Base-by-base conservation (phyloP, 805 yeast genomes). In the Myxozyma lipomycoides region DNA sequence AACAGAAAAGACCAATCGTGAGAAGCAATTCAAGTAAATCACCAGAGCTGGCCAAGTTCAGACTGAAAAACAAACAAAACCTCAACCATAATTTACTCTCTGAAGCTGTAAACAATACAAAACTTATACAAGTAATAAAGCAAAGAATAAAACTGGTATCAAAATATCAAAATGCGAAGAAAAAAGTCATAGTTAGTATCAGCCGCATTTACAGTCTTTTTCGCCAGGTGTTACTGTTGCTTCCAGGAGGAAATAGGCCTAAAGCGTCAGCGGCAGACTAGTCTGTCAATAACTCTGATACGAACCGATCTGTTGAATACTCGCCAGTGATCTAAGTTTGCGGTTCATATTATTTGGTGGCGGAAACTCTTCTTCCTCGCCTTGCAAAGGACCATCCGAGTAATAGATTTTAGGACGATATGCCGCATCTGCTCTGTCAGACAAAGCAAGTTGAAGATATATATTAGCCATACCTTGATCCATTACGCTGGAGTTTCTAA, bases 401-500 rank as follows among this genome's bases (percentile, higher is more conserved):
- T 68, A 62, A 56, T 72, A 77, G n/a, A 78, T 61, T 50, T 68
- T 70, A 0, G 82, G 82, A 17, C 78, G 68, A 59, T 72, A 77
- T 4, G 70, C 73, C 0, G 73, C 72, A 38, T 71, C 72, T 17
- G 9, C 18, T 12, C 25, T 15, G 26, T 45, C 9, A 3, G 7
- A 30, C n/a, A 4, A 21, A 7, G 12, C 21, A 17, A 21, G 30
- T 1, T 1, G 12, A 36, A 25, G 15, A 10, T 18, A 15, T n/a
- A n/a, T n/a, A n/a, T n/a, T n/a, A n/a, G n/a, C n/a, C n/a, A 18
- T 22, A 53, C 61, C 58, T 59, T 69, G 73, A 38, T 67, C 70
- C 79, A 78, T 73, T 7, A 78, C 78, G 26, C 71, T 73, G 4
- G 81, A 78, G 58, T 70, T 69, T 39, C 77, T 68, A 62, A 78